Evolutionary conservation across 2,329 filamentous ascomycete species (phyloP), one percentile per base, ranked within the genome.

Genomic region (Aspergillus oerlinghausenensis): DNA sequence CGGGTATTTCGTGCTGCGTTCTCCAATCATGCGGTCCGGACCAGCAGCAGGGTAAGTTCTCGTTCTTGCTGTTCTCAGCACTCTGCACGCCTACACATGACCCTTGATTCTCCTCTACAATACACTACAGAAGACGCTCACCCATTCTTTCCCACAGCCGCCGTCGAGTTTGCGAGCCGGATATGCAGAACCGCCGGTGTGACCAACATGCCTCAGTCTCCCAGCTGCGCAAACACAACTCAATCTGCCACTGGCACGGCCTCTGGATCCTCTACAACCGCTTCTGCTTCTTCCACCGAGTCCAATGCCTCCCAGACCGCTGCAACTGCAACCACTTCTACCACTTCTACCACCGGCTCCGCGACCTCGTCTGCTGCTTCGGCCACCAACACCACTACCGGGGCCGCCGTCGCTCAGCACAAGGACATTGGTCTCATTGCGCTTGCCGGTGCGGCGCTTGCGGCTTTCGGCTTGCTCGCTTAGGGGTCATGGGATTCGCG

Each of bases 1-100:
- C 58, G 49, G 65, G 66, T 53, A 80, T 84, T 57, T 68, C 77
- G 47, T 82, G 80, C 69, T 84, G 82, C 62, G 70, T 84, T 21
- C 66, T 72, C 19, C 62, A 63, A 1, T 66, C 68, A n/a, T 84
- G 82, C 67, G 61, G 64, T 32, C 25, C 63, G 0, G 63, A 63
- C 0, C 77, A 80, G n/a, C 77, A 82, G 56, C 53, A 75, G 40
- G 61, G 75, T 72, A 69, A 21, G 63, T 63, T 55, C 10, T 14
- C 29, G 64, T 52, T 47, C 50, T 51, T 25, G 49, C 52, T 29
- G 35, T 28, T 14, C 52, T 40, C 38, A 21, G 29, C 2, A 7
- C n/a, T 28, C 25, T 26, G 26, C 25, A 29, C n/a, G 4, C n/a
- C 32, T 29, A n/a, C 35, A 38, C 28, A 21, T 43, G 4, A 17